Evolutionary conservation across 2,329 filamentous ascomycete species (phyloP), one percentile per base, ranked within the genome.

Genomic region (Penicillium concentricum): DNA sequence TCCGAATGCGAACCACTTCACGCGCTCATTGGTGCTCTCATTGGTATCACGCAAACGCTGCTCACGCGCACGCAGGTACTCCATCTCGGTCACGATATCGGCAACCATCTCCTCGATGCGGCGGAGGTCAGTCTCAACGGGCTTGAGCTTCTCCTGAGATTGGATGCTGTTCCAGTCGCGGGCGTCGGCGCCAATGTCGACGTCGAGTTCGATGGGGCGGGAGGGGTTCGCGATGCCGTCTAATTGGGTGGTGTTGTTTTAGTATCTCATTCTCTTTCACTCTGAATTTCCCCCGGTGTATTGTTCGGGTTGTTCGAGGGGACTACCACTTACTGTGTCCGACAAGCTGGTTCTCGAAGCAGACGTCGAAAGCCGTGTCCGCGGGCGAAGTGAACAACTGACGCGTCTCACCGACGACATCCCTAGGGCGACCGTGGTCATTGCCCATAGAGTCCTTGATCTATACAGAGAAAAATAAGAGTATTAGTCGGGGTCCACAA

Each of bases 141-240:
- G 94, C 84, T 96, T 96, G 68, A 99, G 87, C 83, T 97, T 97
- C 85, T 99, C 94, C 62, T 88, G 90, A 56, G 91, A 91, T 79
- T 97, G 92, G 74, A 97, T 95, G 67, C 91, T 91, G 64, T 88
- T 92, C 94, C 94, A 99, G 80, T 99, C 94, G 77, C 96, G 96
- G 64, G 94, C 94, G 76, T 97, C 92, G 76, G 92, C 92, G 69
- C 92, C 92, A 69, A 97, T 96, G 76, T 97, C 92, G 73, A 97
- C 89, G 77, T 96, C 92, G 69, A 97, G 89, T 79, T 96, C 92
- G 65, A 97, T 78, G 74, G 89, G 84, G 64, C 92, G 90, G 71
- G 75, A 79, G 50, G 85, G 82, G 74, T 79, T 78, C 48, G 73
- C 71, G 59, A 74, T 73, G 24, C 71, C 67, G 47, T 72, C 75